Base-by-base conservation (phyloP, 23 red algal species). In the Porphyridium purpureum region DNA sequence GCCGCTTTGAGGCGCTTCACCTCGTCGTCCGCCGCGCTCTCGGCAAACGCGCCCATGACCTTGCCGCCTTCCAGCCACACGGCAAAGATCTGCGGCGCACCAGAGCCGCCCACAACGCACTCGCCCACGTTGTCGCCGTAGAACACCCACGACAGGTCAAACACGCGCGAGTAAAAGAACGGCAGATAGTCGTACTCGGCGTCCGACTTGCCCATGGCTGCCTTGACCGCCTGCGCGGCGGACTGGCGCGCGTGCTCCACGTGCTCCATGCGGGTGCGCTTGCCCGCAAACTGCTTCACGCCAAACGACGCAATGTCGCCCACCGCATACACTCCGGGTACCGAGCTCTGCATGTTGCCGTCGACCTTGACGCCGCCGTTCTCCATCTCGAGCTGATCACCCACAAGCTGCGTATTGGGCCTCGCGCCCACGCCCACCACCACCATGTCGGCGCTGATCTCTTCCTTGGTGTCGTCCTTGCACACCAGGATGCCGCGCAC, bases 131-230 rank as follows among this genome's bases (percentile, higher is more conserved):
- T 86, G 41, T 86, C 80, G 38, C 90, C 90, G 24, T 66, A 98
- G 33, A 98, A 98, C 67, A 86, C 63, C 90, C 90, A 98, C 29
- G 66, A 74, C 40, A 84, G 27, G 60, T 84, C 31, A 46, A 85
- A 85, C n/a, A 86, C 67, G 25, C 79, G 52, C 23, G 77, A 84
- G 36, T 98, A 98, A 38, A 98, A 98, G 58, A 76, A 98, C 5
- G 90, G 90, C 42, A 98, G 54, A 48, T 98, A 98, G 60, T 98
- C 90, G 30, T 98, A 98, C 20, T 62, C 21, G 9, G 55, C 66
- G 1, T 33, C 26, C 1, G 33, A 21, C 0, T 23, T 52, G 6
- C 60, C 71, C 33, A 85, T 29, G 29, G 86, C 81, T 7, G 71
- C 73, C 29, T 81, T 64, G 31, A 85, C 90, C 19, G 73, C 90